Evolutionary conservation across 306 rosid genomes (phyloP), one percentile per base, ranked within the genome.

Genomic region (Begonia loranthoides): DNA sequence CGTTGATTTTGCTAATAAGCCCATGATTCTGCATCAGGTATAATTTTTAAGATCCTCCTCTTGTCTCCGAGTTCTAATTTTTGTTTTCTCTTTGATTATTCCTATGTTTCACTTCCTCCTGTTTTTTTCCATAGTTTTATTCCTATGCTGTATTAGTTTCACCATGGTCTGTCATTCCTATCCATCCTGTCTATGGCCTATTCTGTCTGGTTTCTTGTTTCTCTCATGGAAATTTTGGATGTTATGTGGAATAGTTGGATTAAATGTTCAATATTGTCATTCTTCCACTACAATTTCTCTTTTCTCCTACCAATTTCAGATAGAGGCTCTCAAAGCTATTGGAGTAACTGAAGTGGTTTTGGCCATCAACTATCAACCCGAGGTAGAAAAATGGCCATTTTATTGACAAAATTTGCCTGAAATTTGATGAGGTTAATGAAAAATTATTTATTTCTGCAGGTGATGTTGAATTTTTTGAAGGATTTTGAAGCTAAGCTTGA

Each of bases 1-100:
- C 67, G 99, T 92, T 73, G 99, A 92, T 70, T 92, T 92, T 61
- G 99, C 94, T 46, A 92, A 92, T 72, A 92, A 92, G 63, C 99
- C 99, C 55, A 92, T 92, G 99, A 92, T 92, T 75, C 75, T 92
- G 74, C 99, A 92, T 61, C 99, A 92, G 99, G 99, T 92, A 71
- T 41, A 60, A 54, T 38, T 70, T 57, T 44, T 17, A 24, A 43
- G 56, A 59, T 40, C 57, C 38, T 19, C 4, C 61, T 19, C 36
- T 48, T 44, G 3, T 15, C 28, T 52, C 28, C 8, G 10, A 43
- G 0, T n/a, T 43, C 47, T n/a, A 43, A 5, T 28, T 22, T 61
- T 50, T 16, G 0, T n/a, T 12, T 16, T 60, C 43, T 17, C n/a
- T 46, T 43, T 40, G 16, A 38, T 53, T 40, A 56, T 47, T 34